Evolutionary conservation across 108 stramenopile species (phyloP), one percentile per base, ranked within the genome.

Genomic region (Pinguiococcus pyrenoidosus): DNA sequence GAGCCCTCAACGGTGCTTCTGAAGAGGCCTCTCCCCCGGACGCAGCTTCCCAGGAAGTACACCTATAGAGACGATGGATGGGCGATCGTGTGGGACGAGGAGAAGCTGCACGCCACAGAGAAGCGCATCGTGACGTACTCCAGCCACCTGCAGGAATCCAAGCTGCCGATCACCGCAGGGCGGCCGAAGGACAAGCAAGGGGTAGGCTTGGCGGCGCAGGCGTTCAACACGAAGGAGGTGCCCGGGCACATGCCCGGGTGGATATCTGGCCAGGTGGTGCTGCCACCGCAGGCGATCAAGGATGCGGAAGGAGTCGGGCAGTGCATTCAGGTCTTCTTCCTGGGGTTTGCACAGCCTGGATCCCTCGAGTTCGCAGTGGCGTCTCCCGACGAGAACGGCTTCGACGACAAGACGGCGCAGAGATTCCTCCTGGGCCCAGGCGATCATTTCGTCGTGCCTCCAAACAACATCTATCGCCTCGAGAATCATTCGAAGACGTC

Each of bases 361-460:
- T 71, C 85, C 6, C 33, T 91, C 30, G 89, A 91, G 56, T 70
- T 91, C 22, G 83, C 85, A 25, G 68, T 76, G 33, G 75, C 75
- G 12, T 81, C 81, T 40, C 87, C 87, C 1, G 62, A 76, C 18
- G 80, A 80, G 47, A 79, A 75, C 20, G 65, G 59, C 26, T 79
- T 83, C 45, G 73, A 85, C 62, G 60, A 72, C 9, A 65, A 67
- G 12, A 82, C 72, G 1, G 90, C 90, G 9, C 78, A 82, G 61
- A 67, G 94, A 21, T 92, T 79, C 65, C 63, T 87, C 22, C 63
- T 96, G 22, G 62, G 72, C 24, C 73, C 80, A 35, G 89, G 94
- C 0, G 94, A 96, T 67, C 72, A 82, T 57, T 96, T 96, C 57
- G 79, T 81, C 26, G 76, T 96, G 26, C 94, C 94, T 21, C 88